These are phyloP conservation scores for Sanghuangporus baumii DNA, from an alignment of 1,284 basidiomycete genomes.

Conservation along the genomic window DNA sequence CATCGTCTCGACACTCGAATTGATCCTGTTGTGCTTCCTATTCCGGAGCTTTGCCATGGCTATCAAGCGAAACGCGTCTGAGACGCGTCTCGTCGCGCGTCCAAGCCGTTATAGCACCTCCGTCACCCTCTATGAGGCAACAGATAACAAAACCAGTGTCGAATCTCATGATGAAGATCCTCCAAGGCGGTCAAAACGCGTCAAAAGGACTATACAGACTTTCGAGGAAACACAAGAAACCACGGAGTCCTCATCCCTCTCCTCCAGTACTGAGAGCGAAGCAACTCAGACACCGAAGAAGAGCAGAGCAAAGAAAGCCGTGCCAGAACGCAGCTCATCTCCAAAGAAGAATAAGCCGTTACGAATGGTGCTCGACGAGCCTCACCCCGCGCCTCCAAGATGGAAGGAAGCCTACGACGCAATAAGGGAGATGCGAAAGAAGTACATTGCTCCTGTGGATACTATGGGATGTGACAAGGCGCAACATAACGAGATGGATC, in stretches of 20 bases:
- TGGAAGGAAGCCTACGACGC: slow-evolving; percentile 76
- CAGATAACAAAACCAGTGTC: neutral
- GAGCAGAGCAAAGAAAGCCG: slow-evolving; percentile 29
- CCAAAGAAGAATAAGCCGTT: slow-evolving; percentile 43
- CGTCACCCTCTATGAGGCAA: slow-evolving; percentile 13
- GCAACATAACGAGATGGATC: slow-evolving; percentile 54
- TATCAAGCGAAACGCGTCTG: slow-evolving; percentile 5
- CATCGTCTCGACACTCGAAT: neutral
- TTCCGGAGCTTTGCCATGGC: neutral
- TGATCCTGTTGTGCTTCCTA: neutral
- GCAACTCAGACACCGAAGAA: neutral
- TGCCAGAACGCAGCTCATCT: slow-evolving; percentile 7
- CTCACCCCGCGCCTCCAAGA: slow-evolving; percentile 66
- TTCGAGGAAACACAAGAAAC: slow-evolving; percentile 5
- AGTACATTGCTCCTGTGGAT: slow-evolving; percentile 80
- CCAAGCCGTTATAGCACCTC: slow-evolving; percentile 10
- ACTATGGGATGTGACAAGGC: slow-evolving; percentile 84
- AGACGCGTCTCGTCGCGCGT: slow-evolving; percentile 6
- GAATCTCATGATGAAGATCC: neutral
- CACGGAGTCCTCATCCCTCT: neutral
- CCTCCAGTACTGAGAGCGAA: neutral
- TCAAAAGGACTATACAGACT: neutral
- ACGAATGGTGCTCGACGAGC: slow-evolving; percentile 50
- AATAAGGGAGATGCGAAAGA: slow-evolving; percentile 75
- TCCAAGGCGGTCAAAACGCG: slow-evolving; percentile 12